A percentile compares a stretch with the other conserved stretches of the same genome.
Conservation (phyloP, 2,329 filamentous ascomycete genomes). For the Cladobotryum mycophilum region DNA sequence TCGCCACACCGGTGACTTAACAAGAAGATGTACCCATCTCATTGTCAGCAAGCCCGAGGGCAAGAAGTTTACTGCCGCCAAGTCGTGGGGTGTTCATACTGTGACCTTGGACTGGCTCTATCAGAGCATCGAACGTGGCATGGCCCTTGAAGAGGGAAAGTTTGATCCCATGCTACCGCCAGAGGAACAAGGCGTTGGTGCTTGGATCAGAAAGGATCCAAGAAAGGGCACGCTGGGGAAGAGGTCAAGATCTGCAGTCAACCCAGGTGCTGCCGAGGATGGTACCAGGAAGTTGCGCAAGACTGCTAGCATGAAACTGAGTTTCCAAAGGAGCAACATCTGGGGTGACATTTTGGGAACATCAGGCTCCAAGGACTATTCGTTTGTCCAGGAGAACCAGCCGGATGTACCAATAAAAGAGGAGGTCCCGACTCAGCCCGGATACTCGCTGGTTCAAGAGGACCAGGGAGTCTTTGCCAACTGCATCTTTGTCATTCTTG, state of each 20-base stretch:
- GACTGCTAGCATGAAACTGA: slow-evolving; percentile 78
- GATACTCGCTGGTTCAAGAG: slow-evolving; percentile 2
- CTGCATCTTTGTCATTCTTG: slow-evolving; percentile 54
- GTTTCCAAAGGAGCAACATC: slow-evolving; percentile 71
- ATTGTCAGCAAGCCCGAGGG: slow-evolving; percentile 74
- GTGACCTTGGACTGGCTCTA: slow-evolving; percentile 81
- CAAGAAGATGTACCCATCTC: slow-evolving; percentile 78
- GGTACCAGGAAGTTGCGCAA: slow-evolving; percentile 78
- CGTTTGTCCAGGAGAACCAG: slow-evolving; percentile 22
- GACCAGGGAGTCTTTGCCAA: slow-evolving; percentile 43
- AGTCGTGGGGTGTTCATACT: slow-evolving; percentile 70
- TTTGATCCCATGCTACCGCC: slow-evolving; percentile 70
- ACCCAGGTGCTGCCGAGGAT: slow-evolving; percentile 34
- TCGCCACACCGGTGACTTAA: slow-evolving; percentile 82
- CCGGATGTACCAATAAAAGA: slow-evolving; percentile 12
- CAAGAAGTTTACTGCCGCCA: slow-evolving; percentile 86
- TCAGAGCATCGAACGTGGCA: slow-evolving; percentile 75
- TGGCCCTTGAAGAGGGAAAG: slow-evolving; percentile 81
- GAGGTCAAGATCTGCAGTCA: slow-evolving; percentile 46
- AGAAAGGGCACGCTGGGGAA: slow-evolving; percentile 49
- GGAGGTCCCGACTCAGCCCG: slow-evolving; percentile 11
- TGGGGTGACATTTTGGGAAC: slow-evolving; percentile 79
- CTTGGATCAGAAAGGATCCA: slow-evolving; percentile 55
- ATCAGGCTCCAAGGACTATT: slow-evolving; percentile 30
- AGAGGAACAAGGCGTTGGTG: slow-evolving; percentile 68